Evolutionary conservation across 192 early-diverging fungal genomes (phyloP).

Genomic region (Rhizoclosmatium globosum): DNA sequence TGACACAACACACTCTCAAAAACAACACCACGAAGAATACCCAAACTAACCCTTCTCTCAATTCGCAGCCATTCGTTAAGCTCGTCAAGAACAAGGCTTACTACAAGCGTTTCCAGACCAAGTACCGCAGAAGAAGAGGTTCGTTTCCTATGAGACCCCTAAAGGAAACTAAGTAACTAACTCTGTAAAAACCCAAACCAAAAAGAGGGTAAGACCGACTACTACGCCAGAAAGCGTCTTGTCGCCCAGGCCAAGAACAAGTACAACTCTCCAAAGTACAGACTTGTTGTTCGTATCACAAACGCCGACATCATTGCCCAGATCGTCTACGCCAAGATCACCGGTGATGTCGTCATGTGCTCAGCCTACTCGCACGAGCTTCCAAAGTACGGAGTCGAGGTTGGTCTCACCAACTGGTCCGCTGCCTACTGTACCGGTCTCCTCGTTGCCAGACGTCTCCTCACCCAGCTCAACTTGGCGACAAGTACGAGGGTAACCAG

Average conservation of each 20-base stretch:
- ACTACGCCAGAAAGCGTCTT: slow-evolving; percentile 99
- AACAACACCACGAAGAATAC: too few species aligned
- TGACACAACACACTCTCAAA: too few species aligned
- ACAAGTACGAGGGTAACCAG: slow-evolving; percentile 95
- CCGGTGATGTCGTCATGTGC: slow-evolving; percentile 94
- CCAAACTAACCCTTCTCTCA: too few species aligned
- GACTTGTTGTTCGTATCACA: slow-evolving; percentile 99
- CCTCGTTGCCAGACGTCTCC: slow-evolving; percentile 92
- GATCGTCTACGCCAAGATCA: slow-evolving; percentile 97
- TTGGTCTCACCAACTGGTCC: slow-evolving; percentile 99
- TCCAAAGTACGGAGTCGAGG: slow-evolving; percentile 92
- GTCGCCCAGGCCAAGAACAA: slow-evolving; percentile 99
- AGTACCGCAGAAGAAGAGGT: slow-evolving; percentile 99
- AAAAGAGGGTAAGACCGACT: slow-evolving; percentile 99
- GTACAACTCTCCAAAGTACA: slow-evolving; percentile 99
- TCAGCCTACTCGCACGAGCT: slow-evolving; percentile 98
- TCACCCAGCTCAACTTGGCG: slow-evolving; percentile 94
- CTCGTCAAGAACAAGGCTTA: slow-evolving; percentile 98
- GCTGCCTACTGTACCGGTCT: slow-evolving; percentile 99
- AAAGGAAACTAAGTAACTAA: not conserved
- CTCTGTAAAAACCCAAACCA: not conserved
- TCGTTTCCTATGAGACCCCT: slow-evolving; percentile 42
- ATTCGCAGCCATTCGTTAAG: slow-evolving; percentile 65
- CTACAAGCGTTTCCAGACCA: slow-evolving; percentile 99
- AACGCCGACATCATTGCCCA: slow-evolving; percentile 97